Conservation (phyloP, 2,329 filamentous ascomycete species). For the Juglanconis sp. region DNA sequence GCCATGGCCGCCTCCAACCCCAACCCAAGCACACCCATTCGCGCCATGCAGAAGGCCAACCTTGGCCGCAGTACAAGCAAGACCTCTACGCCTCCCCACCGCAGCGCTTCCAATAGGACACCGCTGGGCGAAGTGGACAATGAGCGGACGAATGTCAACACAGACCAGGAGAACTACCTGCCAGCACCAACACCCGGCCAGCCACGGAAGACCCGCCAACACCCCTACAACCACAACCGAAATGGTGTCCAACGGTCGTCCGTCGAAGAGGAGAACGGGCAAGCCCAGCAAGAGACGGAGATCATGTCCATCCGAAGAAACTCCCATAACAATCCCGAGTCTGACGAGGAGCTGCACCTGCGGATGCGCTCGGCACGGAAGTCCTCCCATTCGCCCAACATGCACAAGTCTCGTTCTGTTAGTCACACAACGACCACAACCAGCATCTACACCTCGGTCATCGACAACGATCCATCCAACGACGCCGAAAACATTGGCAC, state of each 20-base stretch:
- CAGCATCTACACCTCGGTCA: slow-evolving; percentile 56
- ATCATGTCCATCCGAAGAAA: slow-evolving; percentile 56
- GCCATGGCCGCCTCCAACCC: slow-evolving; percentile 34
- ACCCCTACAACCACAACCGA: slow-evolving; percentile 65
- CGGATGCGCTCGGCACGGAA: slow-evolving; percentile 69
- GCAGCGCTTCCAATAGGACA: slow-evolving; percentile 69
- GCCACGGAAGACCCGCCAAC: slow-evolving; percentile 81
- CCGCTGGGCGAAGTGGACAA: slow-evolving; percentile 93
- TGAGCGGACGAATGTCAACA: slow-evolving; percentile 61
- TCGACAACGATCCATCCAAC: slow-evolving; percentile 66
- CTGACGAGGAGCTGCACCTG: slow-evolving; percentile 79
- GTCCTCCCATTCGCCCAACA: slow-evolving; percentile 59
- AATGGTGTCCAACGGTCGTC: slow-evolving; percentile 38
- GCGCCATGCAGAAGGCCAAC: slow-evolving; percentile 57
- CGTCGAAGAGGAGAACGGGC: slow-evolving; percentile 49
- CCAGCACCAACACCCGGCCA: slow-evolving; percentile 95
- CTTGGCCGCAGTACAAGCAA: slow-evolving; percentile 61
- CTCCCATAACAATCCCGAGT: slow-evolving; percentile 59
- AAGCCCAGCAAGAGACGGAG: slow-evolving; percentile 57
- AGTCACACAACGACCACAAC: slow-evolving; percentile 75
- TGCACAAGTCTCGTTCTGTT: slow-evolving; percentile 64
- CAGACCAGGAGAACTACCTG: slow-evolving; percentile 82
- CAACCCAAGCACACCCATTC: slow-evolving; percentile 58
- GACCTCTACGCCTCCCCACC: slow-evolving; percentile 81
- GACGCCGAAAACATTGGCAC: slow-evolving; percentile 69